Conservation (phyloP, 148 eudicot species). For the Heliosperma pusillum region DNA sequence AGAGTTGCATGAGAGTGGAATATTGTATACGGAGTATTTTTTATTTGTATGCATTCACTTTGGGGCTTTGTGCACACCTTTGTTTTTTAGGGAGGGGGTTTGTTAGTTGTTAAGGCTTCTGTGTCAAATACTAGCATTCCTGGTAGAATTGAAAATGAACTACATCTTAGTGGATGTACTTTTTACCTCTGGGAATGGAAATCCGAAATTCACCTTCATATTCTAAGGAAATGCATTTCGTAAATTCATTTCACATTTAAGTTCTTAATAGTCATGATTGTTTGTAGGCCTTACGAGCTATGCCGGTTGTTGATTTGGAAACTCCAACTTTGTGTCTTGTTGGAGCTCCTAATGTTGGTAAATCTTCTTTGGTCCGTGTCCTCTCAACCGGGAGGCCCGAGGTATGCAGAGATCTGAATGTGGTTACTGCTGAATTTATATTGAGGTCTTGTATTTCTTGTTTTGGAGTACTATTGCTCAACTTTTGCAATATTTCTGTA, state of each 20-base stretch:
- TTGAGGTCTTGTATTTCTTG: neutral
- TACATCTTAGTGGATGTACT: neutral
- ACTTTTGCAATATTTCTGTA: too few relatives aligned
- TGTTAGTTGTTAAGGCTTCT: too few relatives aligned
- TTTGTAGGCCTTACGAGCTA: conserved; percentile 80
- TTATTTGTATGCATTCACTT: neutral
- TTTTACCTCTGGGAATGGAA: neutral
- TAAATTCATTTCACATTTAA: neutral
- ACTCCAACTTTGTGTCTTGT: conserved; percentile 93
- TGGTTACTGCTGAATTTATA: neutral
- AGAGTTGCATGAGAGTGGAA: neutral
- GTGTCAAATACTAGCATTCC: too few relatives aligned
- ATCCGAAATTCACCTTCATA: neutral
- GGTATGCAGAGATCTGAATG: conserved; percentile 41
- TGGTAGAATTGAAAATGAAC: too few relatives aligned
- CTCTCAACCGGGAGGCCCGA: conserved; percentile 97
- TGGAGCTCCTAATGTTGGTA: conserved; percentile 99
- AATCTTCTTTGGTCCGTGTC: conserved; percentile 90
- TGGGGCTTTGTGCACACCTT: too few relatives aligned
- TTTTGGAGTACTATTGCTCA: neutral
- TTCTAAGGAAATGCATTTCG: conserved; percentile 1
- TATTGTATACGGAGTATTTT: neutral
- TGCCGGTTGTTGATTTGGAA: conserved; percentile 95
- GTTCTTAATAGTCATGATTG: conserved; percentile 3
- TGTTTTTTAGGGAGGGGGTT: too few relatives aligned